Conservation (phyloP, 371 early-diverging fungal species). For the Mucor circinelloides region DNA sequence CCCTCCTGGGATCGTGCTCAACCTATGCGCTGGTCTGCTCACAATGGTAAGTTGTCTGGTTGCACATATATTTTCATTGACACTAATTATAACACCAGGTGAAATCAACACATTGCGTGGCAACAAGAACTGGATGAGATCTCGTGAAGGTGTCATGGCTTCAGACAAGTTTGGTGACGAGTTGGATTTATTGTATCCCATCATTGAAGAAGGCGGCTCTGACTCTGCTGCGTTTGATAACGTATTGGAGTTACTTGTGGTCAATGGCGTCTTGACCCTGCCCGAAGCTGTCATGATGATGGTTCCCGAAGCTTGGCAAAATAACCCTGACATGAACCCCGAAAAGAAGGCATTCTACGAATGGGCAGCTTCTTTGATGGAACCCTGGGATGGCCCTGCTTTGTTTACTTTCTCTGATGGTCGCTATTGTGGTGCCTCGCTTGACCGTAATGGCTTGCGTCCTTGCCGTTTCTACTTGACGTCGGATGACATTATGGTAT, state of each 20-base stretch:
- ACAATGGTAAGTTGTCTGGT: conserved; percentile 78
- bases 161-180: conserved; percentile 79
- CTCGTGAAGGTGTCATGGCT: conserved; percentile 92
- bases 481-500: conserved; percentile 91
- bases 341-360: conserved; percentile 92
- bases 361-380: conserved; percentile 97
- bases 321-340: conserved; percentile 78
- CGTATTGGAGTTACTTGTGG: conserved; percentile 93
- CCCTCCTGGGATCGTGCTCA: conserved; percentile 98
- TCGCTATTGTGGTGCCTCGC: conserved; percentile 91
- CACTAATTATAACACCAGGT: conserved; percentile 48
- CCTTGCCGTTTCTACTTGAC: conserved; percentile 96
- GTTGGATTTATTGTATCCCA: conserved; percentile 86
- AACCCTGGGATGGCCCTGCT: conserved; percentile 98
- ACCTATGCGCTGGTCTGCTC: conserved; percentile 96
- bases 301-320: conserved; percentile 98
- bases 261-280: conserved; percentile 86
- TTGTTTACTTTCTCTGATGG: conserved; percentile 96
- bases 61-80: background rate
- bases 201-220: conserved; percentile 94
- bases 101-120: conserved; percentile 98
- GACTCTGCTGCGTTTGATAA: conserved; percentile 97
- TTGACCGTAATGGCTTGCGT: conserved; percentile 96
- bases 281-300: conserved; percentile 97
- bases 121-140: conserved; percentile 98